These are phyloP conservation scores for Pycnococcus provasolii DNA, from an alignment of 139 green algal genomes.

Conservation along the genomic window DNA sequence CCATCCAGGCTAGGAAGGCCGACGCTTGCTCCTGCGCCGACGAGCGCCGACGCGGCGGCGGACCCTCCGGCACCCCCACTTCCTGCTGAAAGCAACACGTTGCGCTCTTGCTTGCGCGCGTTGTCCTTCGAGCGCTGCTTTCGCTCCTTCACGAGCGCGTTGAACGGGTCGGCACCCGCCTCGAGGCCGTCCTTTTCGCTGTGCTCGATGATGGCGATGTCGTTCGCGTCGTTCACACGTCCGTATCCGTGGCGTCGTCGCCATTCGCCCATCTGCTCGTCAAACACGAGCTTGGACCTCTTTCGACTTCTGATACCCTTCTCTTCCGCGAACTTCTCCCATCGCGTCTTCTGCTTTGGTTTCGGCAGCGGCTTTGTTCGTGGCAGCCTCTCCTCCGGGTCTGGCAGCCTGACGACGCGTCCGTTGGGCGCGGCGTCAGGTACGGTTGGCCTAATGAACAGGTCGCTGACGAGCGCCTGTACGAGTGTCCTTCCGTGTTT, in stretches of 20 bases:
- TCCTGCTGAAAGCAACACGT: too few relatives aligned
- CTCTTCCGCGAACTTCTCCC: slow-evolving; percentile 84
- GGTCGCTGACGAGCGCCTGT: slow-evolving; percentile 50
- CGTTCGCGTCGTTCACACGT: slow-evolving; percentile 57
- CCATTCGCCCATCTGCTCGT: slow-evolving; percentile 68
- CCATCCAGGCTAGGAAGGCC: too few relatives aligned
- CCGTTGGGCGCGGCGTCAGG: slow-evolving; percentile 36
- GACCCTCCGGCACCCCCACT: too few relatives aligned
- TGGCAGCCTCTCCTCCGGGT: slow-evolving; percentile 55
- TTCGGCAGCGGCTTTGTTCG: slow-evolving; percentile 69
- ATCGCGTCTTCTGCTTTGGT: slow-evolving; percentile 64
- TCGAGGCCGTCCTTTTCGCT: too few relatives aligned
- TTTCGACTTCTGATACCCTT: slow-evolving; percentile 92
- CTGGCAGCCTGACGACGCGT: slow-evolving; percentile 60
- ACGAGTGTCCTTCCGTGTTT: slow-evolving; percentile 50
- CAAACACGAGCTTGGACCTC: slow-evolving; percentile 70
- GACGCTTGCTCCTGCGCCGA: too few relatives aligned
- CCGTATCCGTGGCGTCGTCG: slow-evolving; percentile 79
- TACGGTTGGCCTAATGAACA: slow-evolving; percentile 64
- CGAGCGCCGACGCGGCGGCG: too few relatives aligned
- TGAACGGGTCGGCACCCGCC: too few relatives aligned
- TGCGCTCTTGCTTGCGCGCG: too few relatives aligned
- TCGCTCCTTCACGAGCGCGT: too few relatives aligned
- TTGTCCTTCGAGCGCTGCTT: too few relatives aligned
- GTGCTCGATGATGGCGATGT: slow-evolving; percentile 73